These are phyloP conservation scores for Chrysochromulina parva DNA, from an alignment of 78 protist species.

Conservation along the genomic window DNA sequence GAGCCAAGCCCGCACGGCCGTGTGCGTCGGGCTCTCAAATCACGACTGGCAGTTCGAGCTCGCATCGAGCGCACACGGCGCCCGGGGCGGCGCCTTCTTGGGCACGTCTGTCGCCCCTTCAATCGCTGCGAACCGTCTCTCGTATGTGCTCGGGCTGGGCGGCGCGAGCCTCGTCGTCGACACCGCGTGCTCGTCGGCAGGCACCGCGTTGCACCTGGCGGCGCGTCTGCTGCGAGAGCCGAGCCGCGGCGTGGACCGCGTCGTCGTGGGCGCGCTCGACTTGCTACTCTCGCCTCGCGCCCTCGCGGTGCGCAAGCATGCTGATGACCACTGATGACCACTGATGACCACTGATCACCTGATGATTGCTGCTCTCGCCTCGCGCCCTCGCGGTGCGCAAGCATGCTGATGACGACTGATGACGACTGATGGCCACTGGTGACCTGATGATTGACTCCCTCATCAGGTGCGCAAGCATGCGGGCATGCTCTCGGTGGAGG, in stretches of 20 bases:
- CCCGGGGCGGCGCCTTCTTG: background rate
- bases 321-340: background rate
- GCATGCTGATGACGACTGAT: too few species aligned
- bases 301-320: background rate
- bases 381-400: too few species aligned
- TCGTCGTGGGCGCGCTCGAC: too few species aligned
- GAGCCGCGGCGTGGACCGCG: too few species aligned
- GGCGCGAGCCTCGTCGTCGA: background rate
- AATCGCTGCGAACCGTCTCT: background rate
- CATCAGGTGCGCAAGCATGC: background rate
- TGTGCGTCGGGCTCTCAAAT: background rate
- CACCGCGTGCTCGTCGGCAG: background rate
- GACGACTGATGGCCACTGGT: too few species aligned
- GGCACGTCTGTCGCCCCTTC: background rate
- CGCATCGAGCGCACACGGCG: background rate
- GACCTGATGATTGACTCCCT: too few species aligned
- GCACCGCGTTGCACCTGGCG: background rate
- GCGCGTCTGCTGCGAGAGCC: background rate
- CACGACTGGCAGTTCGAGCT: background rate
- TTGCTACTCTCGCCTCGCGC: too few species aligned
- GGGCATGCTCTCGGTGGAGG: conserved; percentile 62
- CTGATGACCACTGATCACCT: too few species aligned
- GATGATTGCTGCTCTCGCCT: too few species aligned
- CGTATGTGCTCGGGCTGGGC: background rate
- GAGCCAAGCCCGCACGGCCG: background rate